A percentile compares a stretch with the other conserved stretches of the same genome.
phyloP scores from a whole-genome alignment of 257 asterid genomes.

The Scutellaria baicalensis region DNA sequence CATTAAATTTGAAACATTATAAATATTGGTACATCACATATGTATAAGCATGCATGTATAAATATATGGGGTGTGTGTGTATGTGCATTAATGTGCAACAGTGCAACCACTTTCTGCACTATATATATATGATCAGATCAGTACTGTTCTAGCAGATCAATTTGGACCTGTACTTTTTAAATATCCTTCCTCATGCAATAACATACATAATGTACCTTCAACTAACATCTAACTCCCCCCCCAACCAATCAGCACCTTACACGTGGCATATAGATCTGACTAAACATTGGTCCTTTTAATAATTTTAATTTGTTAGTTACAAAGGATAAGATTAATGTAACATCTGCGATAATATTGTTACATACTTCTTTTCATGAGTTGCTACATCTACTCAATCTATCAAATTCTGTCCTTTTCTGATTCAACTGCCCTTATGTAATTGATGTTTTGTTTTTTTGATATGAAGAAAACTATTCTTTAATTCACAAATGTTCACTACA shows the following conservation, averaged over 20 bases:
- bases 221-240: background rate
- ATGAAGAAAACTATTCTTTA: too few relatives aligned
- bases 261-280: background rate
- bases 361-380: background rate
- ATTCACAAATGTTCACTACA: too few relatives aligned
- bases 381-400: background rate
- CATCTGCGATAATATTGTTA: background rate
- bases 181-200: background rate
- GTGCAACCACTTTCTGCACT: background rate
- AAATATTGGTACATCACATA: too few relatives aligned
- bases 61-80: background rate
- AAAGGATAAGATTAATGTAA: background rate
- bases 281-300: background rate
- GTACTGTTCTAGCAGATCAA: background rate
- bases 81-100: background rate
- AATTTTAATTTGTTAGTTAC: background rate
- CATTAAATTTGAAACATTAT: too few relatives aligned
- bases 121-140: background rate
- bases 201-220: too few relatives aligned
- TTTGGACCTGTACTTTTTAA: background rate
- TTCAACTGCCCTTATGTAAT: too few relatives aligned
- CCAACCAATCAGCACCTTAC: background rate
- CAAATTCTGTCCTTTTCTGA: background rate
- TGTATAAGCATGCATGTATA: background rate
- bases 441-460: too few relatives aligned